Base-by-base conservation (phyloP, 495 filamentous ascomycete genomes). In the Penicillium goetzii region DNA sequence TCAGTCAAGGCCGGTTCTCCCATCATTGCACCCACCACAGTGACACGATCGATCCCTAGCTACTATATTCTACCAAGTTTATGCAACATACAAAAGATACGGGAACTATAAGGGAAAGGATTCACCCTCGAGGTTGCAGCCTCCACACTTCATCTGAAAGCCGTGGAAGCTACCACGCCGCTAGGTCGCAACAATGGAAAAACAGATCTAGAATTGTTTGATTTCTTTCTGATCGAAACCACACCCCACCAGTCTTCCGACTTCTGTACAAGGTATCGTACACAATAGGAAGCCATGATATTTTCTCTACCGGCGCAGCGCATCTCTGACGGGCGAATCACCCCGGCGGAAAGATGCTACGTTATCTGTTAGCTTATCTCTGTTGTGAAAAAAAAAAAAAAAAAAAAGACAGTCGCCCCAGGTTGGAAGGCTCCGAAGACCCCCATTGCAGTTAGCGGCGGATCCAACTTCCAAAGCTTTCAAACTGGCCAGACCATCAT, bases 281-380 rank as follows among this genome's bases (percentile, higher is more conserved):
- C 76, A 80, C 72, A 60, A 63, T 63, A 41, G 60, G 62, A 67
- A 65, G 58, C 61, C 57, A 59, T 64, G 59, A 30, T 50, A 60
- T 36, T 15, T 61, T 61, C 25, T 74, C 64, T 80, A 80, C 62
- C 76, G 68, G 68, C 77, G 80, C 64, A 81, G 73, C 52, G 77
- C 78, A 61, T 81, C 76, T 69, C 74, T 75, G 56, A 81, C 61
- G 62, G 80, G 79, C 34, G 74, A 76, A 40, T 81, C 79, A 56
- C 80, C 80, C 40, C 78, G 78, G 55, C 78, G 79, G 75, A 82
- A 82, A 50, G 80, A 81, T 72, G 79, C 80, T 82, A 66, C 21
- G 56, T 49, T 10, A 26, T 12, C 15, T 49, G 62, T 66, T 63
- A 72, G 68, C 64, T 59, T 53, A 62, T 43, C 34, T 60, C 50